Base-by-base conservation (phyloP, 176 grass and related monocot genomes). In the Eremochloa ophiuroides region DNA sequence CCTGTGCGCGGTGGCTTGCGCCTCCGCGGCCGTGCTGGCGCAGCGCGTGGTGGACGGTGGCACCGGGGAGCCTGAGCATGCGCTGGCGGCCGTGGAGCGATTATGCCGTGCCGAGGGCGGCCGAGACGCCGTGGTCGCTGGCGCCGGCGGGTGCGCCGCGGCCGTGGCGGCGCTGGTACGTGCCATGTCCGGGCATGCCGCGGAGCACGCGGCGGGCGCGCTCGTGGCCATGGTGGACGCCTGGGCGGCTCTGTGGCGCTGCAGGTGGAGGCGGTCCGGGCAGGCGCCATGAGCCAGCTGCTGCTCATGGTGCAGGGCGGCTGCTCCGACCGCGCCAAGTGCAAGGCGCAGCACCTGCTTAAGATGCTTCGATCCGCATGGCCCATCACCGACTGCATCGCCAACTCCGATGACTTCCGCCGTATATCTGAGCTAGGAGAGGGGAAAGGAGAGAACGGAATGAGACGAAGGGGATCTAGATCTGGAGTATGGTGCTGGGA, bases 161-260 rank as follows among this genome's bases (percentile, higher is more conserved):
- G 89, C 86, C 0, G 94, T 93, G 53, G 22, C 67, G 5, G 88
- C 89, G 75, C 83, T 94, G 63, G 92, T 94, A 68, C 74, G 86
- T 6, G 92, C 91, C 71, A 94, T 92, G 89, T 87, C 85, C 7
- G 87, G 87, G 9, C 91, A 90, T 37, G 92, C 88, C 6, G 95
- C 95, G 17, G 95, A 98, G 90, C 95, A 98, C 77, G 95, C 95
- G 26, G 95, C 95, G 1, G 95, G 95, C 7, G 95, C 90, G 15
- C 75, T 98, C 33, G 85, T 92, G 55, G 83, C 92, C 3, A 82
- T 98, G 13, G 88, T 98, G 6, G 92, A 92, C 31, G 84, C 78
- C 0, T 89, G 6, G 92, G 95, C 31, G 84, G 81, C 0, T 89
- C 84, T 10, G 95, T 93, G 64, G 46, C 78, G 12, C 92, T 98